A percentile compares a stretch with the other conserved stretches of the same genome.
Evolutionary conservation across 768 basidiomycete species (phyloP).

Genomic region (Tephrocybe sp.): DNA sequence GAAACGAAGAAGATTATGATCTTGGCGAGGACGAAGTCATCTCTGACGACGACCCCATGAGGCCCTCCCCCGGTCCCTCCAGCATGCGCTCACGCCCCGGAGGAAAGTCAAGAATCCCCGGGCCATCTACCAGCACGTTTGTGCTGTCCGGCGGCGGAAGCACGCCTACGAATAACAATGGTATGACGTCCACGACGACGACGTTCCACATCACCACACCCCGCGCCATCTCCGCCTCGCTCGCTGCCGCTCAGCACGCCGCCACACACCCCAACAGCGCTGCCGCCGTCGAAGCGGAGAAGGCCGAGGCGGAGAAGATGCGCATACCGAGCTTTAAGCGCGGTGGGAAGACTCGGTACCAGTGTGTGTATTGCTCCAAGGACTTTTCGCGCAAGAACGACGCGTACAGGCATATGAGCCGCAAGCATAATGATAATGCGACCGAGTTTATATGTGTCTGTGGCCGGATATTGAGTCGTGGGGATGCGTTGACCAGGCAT

Average conservation of each 20-base stretch:
- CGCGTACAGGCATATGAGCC: conserved; percentile 15
- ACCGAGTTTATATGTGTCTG: conserved; percentile 15
- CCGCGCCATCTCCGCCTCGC: conserved; percentile 4
- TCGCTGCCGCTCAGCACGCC: conserved; percentile 1
- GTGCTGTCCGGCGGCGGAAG: not conserved
- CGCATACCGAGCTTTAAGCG: conserved; percentile 15
- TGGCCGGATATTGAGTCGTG: conserved; percentile 7
- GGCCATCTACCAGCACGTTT: conserved; percentile 9
- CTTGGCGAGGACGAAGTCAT: conserved; percentile 6
- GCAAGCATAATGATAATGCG: conserved; percentile 16
- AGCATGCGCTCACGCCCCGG: not conserved
- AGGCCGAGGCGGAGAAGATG: conserved; percentile 4
- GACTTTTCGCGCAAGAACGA: conserved; percentile 16
- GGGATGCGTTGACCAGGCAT: conserved; percentile 9
- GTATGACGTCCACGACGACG: conserved; percentile 8
- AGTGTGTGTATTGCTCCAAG: conserved; percentile 11
- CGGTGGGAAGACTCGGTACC: conserved; percentile 13
- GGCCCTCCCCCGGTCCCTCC: not conserved
- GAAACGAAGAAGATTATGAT: conserved; percentile 1
- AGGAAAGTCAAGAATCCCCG: not conserved
- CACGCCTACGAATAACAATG: conserved; percentile 8
- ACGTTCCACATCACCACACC: conserved; percentile 11
- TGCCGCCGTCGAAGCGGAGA: conserved; percentile 2
- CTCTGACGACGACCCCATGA: not conserved
- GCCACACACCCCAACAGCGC: not conserved